Percentiles rank a stretch among this genome's conserved stretches.
Conservation (phyloP, 768 basidiomycete species). For the Exsudoporus frostii region DNA sequence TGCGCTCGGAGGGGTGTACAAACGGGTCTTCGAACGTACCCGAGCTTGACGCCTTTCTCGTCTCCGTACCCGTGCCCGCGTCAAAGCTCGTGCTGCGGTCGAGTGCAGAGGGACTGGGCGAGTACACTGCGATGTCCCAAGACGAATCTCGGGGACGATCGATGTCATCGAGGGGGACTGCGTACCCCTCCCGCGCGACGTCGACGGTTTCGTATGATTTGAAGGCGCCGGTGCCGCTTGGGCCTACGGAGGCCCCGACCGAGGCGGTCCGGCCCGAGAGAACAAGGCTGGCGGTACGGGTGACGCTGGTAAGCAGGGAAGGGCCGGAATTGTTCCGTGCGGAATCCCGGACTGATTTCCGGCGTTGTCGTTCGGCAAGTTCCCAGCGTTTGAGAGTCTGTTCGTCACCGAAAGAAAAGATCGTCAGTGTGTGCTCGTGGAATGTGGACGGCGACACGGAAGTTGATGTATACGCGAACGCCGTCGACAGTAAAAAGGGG, state of each 20-base stretch:
- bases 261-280: constrained; percentile 42
- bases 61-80: background rate
- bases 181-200: constrained; percentile 25
- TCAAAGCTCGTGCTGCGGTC: constrained; percentile 16
- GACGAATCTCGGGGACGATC: constrained; percentile 32
- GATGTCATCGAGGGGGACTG: constrained; percentile 53
- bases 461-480: background rate
- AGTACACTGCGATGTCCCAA: constrained; percentile 36
- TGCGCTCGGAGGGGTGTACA: constrained; percentile 28
- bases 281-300: constrained; percentile 56
- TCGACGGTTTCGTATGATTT: constrained; percentile 53
- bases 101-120: constrained; percentile 18
- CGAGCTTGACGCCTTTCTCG: background rate
- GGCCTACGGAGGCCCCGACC: constrained; percentile 27
- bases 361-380: constrained; percentile 66
- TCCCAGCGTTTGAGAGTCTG: constrained; percentile 82
- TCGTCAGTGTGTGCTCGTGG: constrained; percentile 1
- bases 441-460: background rate
- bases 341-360: constrained; percentile 69
- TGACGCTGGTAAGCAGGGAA: constrained; percentile 57
- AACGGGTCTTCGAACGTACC: constrained; percentile 42
- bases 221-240: constrained; percentile 40
- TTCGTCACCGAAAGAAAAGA: background rate
- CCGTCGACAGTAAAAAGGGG: background rate
- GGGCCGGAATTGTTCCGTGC: constrained; percentile 20